Conservation (phyloP, 2,329 filamentous ascomycete genomes). For the Orbilia ellipsospora region DNA sequence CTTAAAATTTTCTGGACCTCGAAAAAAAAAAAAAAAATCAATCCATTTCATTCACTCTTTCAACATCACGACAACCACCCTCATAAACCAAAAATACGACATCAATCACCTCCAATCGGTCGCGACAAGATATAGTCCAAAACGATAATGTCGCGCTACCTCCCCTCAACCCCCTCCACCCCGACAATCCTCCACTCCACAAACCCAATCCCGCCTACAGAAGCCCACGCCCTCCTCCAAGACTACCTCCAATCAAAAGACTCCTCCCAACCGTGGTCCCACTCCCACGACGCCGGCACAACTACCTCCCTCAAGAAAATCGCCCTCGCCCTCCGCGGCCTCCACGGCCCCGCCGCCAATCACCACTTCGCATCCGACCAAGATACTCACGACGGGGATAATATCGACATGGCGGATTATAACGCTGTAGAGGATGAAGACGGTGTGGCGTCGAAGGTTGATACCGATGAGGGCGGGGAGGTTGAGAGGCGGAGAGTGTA, state of each 20-base stretch:
- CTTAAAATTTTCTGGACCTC: constrained; percentile 35
- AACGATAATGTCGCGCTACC: constrained; percentile 44
- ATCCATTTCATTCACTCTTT: not conserved
- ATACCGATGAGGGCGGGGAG: constrained; percentile 47
- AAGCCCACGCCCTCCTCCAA: constrained; percentile 51
- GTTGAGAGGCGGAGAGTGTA: constrained; percentile 50
- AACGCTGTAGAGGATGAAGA: not conserved
- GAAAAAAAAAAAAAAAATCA: not conserved
- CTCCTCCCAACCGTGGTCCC: constrained; percentile 50
- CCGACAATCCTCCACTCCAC: constrained; percentile 40
- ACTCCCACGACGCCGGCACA: constrained; percentile 50
- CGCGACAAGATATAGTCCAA: not conserved
- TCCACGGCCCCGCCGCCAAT: constrained; percentile 41
- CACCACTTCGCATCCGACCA: constrained; percentile 19
- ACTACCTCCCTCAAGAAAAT: constrained; percentile 50
- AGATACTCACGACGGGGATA: constrained; percentile 6
- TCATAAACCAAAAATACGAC: no score
- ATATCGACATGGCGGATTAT: no score
- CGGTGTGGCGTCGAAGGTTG: constrained; percentile 21
- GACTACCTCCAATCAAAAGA: constrained; percentile 44
- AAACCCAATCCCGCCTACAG: not conserved
- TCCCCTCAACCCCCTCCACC: constrained; percentile 16
- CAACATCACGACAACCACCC: no score
- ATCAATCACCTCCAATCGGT: constrained; percentile 2
- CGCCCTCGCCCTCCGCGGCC: constrained; percentile 49